Base-by-base conservation (phyloP, 208 protist genomes). In the Trypanosoma platydactyli region DNA sequence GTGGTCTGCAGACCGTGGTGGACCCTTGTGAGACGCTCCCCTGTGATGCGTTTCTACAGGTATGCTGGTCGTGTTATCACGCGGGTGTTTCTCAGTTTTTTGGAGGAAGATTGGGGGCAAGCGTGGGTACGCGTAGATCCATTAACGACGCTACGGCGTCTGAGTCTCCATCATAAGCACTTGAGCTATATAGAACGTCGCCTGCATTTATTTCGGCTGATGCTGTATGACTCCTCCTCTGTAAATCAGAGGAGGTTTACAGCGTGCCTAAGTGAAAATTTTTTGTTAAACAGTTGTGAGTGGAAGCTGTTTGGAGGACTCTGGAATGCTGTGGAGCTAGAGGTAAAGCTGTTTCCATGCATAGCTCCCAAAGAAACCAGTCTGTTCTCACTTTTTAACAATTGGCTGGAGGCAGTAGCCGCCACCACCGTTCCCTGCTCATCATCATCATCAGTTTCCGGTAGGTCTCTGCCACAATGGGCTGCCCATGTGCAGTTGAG, bases 41-140 rank as follows among this genome's bases (percentile, higher is more conserved):
- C 49, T 3, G 24, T 13, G 33, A 69, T 86, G 40, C 44, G 29
- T 5, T 71, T 55, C 41, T 72, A 67, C 25, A 22, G 62, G 11
- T 38, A 42, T 22, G 66, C 68, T 15, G 72, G 67, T 52, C 58
- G 38, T 5, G 56, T 61, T 45, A 66, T 84, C 48, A 83, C 79
- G 24, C 53, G 50, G 20, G 62, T 57, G 33, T 89, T 81, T 70
- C 45, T 78, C 5, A 44, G 16, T 24, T 83, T 82, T 49, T 74
- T 86, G 60, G 55, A 52, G n/a, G 59, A 74, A 13, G 57, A 74
- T 46, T 84, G 83, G 80, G 80, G 79, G 18, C 64, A 73, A 65
- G 50, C 46, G 58, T 66, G 45, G 42, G 30, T 88, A 54, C 66
- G 50, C 9, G 44, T 85, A 42, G 42, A 75, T 27, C 58, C 65